Evolutionary conservation across 345 rosid genomes (phyloP).

Genomic region (Dovyalis caffra): DNA sequence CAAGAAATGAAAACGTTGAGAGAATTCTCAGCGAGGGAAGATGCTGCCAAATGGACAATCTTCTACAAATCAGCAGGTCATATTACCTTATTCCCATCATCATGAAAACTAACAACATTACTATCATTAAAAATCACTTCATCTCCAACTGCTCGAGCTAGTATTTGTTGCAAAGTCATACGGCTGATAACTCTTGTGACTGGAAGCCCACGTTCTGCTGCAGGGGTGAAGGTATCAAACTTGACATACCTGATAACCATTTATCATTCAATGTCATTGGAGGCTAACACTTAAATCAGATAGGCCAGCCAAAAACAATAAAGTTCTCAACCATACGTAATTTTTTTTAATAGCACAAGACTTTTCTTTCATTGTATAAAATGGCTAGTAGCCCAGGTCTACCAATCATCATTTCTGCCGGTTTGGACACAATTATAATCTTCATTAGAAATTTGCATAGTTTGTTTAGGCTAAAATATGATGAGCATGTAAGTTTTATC

Average conservation of each 20-base stretch:
- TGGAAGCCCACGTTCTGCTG: constrained; percentile 82
- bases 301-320: neutral
- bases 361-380: neutral
- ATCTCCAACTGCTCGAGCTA: constrained; percentile 78
- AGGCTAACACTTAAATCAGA: constrained; percentile 6
- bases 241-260: constrained; percentile 66
- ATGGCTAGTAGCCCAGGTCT: neutral
- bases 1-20: neutral
- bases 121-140: constrained; percentile 73
- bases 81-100: constrained; percentile 70
- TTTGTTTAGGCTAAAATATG: neutral
- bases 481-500: neutral
- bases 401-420: neutral
- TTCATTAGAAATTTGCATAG: neutral
- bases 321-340: neutral
- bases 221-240: constrained; percentile 96
- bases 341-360: neutral
- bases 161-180: constrained; percentile 83
- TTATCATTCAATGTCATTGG: constrained; percentile 19
- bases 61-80: constrained; percentile 5
- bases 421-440: too few species aligned
- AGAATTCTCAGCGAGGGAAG: neutral
- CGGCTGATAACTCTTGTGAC: constrained; percentile 88
- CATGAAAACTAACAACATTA: constrained; percentile 81
- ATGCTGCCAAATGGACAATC: neutral